phyloP scores from a whole-genome alignment of 108 stramenopile genomes.

The Parietichytrium sp. region DNA sequence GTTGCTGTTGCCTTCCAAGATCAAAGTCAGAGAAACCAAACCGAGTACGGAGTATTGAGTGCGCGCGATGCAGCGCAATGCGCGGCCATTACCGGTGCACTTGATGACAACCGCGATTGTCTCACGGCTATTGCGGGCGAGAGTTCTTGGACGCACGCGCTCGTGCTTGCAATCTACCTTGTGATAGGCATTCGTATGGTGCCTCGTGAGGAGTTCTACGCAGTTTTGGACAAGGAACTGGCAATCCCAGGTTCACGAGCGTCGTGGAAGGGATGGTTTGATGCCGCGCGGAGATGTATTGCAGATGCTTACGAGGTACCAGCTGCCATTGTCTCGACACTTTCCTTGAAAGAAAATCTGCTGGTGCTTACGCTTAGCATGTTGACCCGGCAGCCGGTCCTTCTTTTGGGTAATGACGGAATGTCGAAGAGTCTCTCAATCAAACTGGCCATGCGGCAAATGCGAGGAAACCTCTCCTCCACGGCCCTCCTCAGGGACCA shows the following conservation, averaged over 20 bases:
- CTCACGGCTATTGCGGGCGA: not conserved
- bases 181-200: constrained; percentile 6
- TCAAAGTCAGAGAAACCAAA: not conserved
- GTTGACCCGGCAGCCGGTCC: constrained; percentile 22
- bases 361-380: constrained; percentile 5
- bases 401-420: constrained; percentile 30
- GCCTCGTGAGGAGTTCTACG: constrained; percentile 20
- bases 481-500: not conserved
- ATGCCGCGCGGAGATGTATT: not conserved
- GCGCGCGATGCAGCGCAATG: constrained; percentile 15
- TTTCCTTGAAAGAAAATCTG: constrained; percentile 9
- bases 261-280: not conserved
- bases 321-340: not conserved
- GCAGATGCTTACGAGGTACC: constrained; percentile 14
- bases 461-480: constrained; percentile 28
- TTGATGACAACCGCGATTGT: not conserved
- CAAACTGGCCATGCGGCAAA: constrained; percentile 34
- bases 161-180: constrained; percentile 17
- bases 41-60: constrained; percentile 29
- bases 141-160: not conserved
- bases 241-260: not conserved
- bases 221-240: not conserved
- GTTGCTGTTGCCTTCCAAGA: not conserved
- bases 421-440: constrained; percentile 36
- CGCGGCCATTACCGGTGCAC: constrained; percentile 16